phyloP scores from a whole-genome alignment of 2,329 filamentous ascomycete species.

The Thermothelomyces thermophilus region DNA sequence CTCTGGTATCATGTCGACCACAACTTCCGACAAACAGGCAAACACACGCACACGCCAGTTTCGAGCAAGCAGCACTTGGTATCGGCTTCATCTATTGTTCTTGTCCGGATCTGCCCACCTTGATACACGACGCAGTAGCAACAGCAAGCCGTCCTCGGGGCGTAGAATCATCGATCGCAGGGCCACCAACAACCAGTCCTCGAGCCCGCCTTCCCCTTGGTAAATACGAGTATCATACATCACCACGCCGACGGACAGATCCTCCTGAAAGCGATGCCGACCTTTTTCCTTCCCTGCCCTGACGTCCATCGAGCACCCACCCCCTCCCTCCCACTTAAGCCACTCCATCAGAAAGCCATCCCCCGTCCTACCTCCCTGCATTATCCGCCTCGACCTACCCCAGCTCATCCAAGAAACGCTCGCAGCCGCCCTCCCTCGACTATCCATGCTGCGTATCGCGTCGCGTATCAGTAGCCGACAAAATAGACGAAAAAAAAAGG shows the following conservation, averaged over 20 bases:
- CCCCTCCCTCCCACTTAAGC: neutral
- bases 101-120: slow-evolving; percentile 2
- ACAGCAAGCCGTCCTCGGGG: neutral
- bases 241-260: neutral
- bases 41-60: too few relatives aligned
- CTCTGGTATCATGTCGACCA: neutral
- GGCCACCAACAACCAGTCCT: neutral
- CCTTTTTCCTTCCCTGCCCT: neutral
- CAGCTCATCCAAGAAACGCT: neutral
- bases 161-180: neutral
- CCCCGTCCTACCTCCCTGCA: neutral
- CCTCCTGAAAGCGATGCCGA: slow-evolving; percentile 4
- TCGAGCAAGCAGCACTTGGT: neutral
- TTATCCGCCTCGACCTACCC: neutral
- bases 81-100: slow-evolving; percentile 10
- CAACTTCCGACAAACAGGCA: neutral
- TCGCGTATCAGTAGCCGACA: neutral
- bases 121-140: neutral
- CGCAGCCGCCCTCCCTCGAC: neutral
- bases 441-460: neutral
- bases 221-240: neutral
- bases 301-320: neutral
- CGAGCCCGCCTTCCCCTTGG: slow-evolving; percentile 5
- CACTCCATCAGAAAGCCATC: neutral
- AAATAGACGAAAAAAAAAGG: neutral